Conservation (phyloP, 768 basidiomycete genomes). For the Mycena galopus region DNA sequence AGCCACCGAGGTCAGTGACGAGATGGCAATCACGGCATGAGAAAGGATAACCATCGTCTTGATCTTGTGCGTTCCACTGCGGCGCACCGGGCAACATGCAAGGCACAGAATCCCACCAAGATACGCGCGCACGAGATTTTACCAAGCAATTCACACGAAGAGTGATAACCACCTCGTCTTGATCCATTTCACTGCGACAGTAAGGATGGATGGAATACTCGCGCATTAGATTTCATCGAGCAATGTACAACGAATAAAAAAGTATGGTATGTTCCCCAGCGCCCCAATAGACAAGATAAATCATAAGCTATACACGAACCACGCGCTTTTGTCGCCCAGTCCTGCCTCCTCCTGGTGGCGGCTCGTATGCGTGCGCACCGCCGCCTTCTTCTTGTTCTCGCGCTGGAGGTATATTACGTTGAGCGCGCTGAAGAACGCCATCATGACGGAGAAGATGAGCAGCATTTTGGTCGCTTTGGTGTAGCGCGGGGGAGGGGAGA, state of each 20-base stretch:
- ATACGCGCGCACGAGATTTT: no score
- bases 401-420: conserved; percentile 45
- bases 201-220: no score
- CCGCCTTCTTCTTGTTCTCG: conserved; percentile 55
- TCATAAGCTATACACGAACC: conserved; percentile 61
- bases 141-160: no score
- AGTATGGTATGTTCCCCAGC: not conserved
- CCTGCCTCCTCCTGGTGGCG: conserved; percentile 53
- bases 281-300: conserved; percentile 23
- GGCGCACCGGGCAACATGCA: no score
- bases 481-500: conserved; percentile 55
- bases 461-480: conserved; percentile 47
- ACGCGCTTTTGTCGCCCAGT: conserved; percentile 65
- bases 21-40: no score
- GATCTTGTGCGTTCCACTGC: no score
- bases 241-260: not conserved
- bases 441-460: conserved; percentile 41
- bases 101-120: no score
- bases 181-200: no score
- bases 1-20: no score
- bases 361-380: conserved; percentile 45
- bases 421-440: conserved; percentile 38
- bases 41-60: no score
- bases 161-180: no score
- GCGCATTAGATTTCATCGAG: no score